These are phyloP conservation scores for Gossypium davidsonii DNA, from an alignment of 441 rosid species.

Conservation along the genomic window DNA sequence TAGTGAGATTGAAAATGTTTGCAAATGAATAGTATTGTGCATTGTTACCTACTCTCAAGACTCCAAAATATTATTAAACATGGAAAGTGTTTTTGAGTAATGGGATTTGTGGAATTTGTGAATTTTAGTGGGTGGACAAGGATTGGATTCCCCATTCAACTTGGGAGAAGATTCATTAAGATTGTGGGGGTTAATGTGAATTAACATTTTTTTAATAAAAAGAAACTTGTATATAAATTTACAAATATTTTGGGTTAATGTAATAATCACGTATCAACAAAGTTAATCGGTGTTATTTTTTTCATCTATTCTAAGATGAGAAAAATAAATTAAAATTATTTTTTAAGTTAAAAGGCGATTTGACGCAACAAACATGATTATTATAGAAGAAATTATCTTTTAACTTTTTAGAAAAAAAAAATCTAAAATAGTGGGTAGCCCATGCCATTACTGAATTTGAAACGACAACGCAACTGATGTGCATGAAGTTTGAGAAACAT, in stretches of 20 bases:
- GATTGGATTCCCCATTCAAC: constrained; percentile 12
- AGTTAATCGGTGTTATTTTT: too few species aligned
- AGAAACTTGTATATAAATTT: too few species aligned
- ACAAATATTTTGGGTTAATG: too few species aligned
- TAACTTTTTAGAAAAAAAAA: background rate
- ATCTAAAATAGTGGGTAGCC: background rate
- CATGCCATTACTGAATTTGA: background rate
- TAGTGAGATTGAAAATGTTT: background rate
- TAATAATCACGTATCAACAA: too few species aligned
- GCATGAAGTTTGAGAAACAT: background rate
- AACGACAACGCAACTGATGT: background rate
- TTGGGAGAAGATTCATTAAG: background rate
- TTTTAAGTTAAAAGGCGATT: too few species aligned
- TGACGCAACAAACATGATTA: too few species aligned
- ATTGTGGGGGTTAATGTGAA: background rate
- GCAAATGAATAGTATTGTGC: background rate
- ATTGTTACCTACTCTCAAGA: background rate
- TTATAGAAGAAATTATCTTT: background rate
- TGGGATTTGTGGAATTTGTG: background rate
- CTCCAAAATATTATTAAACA: background rate
- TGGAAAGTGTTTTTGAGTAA: background rate
- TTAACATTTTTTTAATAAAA: background rate
- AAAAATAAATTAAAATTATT: too few species aligned
- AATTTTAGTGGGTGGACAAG: background rate
- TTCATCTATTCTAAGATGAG: too few species aligned